Percentiles rank a stretch among this genome's conserved stretches.
Conservation (phyloP, 2,329 filamentous ascomycete species). For the Exserohilum turcica region DNA sequence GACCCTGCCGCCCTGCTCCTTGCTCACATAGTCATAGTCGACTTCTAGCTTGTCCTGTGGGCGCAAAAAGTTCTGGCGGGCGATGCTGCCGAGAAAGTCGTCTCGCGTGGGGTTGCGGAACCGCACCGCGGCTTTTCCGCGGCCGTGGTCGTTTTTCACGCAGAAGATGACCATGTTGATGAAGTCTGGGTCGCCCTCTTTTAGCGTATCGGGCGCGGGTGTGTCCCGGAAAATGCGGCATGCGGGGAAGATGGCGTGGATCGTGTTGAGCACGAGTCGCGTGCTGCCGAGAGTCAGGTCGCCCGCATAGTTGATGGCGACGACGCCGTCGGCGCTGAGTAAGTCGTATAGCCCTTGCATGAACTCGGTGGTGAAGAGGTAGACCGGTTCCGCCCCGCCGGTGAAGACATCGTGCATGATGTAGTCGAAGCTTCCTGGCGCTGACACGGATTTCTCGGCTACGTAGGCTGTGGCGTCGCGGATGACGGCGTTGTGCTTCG, state of each 20-base stretch:
- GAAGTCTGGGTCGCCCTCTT: slow-evolving; percentile 64
- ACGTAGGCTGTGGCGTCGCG: slow-evolving; percentile 79
- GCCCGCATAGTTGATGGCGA: slow-evolving; percentile 96
- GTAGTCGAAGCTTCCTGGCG: slow-evolving; percentile 71
- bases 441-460: slow-evolving; percentile 54
- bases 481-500: slow-evolving; percentile 79
- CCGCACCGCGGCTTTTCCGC: slow-evolving; percentile 52
- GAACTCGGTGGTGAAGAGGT: slow-evolving; percentile 87
- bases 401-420: slow-evolving; percentile 98
- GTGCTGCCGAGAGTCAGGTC: slow-evolving; percentile 80
- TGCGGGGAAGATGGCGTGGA: slow-evolving; percentile 79
- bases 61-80: slow-evolving; percentile 70
- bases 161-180: slow-evolving; percentile 98
- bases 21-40: slow-evolving; percentile 32
- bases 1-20: slow-evolving; percentile 55
- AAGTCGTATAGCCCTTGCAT: slow-evolving; percentile 71
- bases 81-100: slow-evolving; percentile 75
- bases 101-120: slow-evolving; percentile 69
- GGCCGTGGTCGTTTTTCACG: slow-evolving; percentile 61
- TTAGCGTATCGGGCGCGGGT: slow-evolving; percentile 54
- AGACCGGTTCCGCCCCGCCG: slow-evolving; percentile 86
- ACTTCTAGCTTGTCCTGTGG: slow-evolving; percentile 73
- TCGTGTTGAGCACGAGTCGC: slow-evolving; percentile 79
- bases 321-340: slow-evolving; percentile 76
- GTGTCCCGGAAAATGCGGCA: slow-evolving; percentile 91